Conservation (phyloP, 352 stramenopile species). For the Poterioochromonas sp. region DNA sequence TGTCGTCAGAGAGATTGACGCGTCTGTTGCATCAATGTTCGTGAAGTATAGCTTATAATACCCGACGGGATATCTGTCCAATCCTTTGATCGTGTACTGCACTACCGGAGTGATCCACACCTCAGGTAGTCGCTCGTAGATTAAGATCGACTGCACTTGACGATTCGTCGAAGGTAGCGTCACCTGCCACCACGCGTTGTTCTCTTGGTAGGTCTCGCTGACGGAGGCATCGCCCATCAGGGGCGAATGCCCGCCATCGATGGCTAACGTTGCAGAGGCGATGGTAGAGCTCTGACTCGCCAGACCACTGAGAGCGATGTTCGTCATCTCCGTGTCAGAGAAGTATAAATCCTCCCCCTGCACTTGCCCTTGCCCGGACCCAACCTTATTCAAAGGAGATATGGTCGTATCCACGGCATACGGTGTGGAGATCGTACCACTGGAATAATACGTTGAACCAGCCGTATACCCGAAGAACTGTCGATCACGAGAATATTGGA, state of each 20-base stretch:
- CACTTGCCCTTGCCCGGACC: not conserved
- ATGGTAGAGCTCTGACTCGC: conserved; percentile 5
- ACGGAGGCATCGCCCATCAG: not conserved
- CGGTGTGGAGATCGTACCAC: no score
- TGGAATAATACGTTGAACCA: no score
- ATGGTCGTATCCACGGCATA: no score
- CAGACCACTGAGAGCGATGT: not conserved
- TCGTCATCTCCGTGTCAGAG: not conserved
- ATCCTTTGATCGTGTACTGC: not conserved
- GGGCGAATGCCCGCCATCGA: not conserved
- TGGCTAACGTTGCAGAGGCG: not conserved
- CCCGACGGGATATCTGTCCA: not conserved
- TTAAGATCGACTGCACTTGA: not conserved
- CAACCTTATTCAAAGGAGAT: no score
- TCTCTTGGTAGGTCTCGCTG: not conserved
- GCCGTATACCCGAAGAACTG: not conserved
- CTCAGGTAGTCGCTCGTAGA: not conserved
- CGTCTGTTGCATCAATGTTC: not conserved
- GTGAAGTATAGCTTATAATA: not conserved
- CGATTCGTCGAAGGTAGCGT: not conserved
- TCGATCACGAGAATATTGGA: not conserved
- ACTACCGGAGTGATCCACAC: conserved; percentile 4
- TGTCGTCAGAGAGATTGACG: not conserved
- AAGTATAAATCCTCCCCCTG: not conserved
- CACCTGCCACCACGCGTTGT: not conserved